These are phyloP conservation scores for Fusarium cyanostomum DNA, from an alignment of 2,329 filamentous ascomycete genomes.

Conservation along the genomic window DNA sequence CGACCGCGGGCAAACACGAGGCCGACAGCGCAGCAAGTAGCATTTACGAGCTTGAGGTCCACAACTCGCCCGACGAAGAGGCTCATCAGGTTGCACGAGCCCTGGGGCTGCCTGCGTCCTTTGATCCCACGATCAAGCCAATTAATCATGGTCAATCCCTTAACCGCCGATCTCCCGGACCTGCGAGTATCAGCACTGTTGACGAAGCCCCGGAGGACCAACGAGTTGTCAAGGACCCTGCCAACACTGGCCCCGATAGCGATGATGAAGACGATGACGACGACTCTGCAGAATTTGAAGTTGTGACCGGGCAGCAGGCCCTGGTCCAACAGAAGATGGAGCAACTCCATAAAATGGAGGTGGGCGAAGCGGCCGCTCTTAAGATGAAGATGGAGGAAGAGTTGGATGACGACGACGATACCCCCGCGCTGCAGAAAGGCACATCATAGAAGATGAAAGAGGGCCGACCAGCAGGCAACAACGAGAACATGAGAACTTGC, in stretches of 20 bases:
- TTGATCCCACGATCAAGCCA: slow-evolving; percentile 71
- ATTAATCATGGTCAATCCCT: slow-evolving; percentile 48
- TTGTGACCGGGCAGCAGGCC: slow-evolving; percentile 54
- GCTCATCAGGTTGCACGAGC: slow-evolving; percentile 72
- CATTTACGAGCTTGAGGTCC: slow-evolving; percentile 64
- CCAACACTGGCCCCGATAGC: slow-evolving; percentile 48
- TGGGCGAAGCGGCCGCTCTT: slow-evolving; percentile 65
- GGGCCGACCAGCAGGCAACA: background rate
- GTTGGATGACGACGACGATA: slow-evolving; percentile 52
- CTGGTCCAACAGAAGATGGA: slow-evolving; percentile 58
- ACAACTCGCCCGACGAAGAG: slow-evolving; percentile 68
- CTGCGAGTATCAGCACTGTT: slow-evolving; percentile 15
- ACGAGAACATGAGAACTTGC: background rate
- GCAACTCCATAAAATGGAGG: slow-evolving; percentile 68
- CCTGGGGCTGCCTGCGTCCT: slow-evolving; percentile 68
- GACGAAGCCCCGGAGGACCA: slow-evolving; percentile 33
- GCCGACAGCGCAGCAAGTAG: slow-evolving; percentile 64
- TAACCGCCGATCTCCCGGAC: slow-evolving; percentile 23
- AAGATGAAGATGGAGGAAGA: slow-evolving; percentile 52
- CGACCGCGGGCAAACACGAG: slow-evolving; percentile 66
- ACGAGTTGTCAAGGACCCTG: slow-evolving; percentile 38
- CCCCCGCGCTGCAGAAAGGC: slow-evolving; percentile 37
- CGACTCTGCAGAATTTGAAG: slow-evolving; percentile 57
- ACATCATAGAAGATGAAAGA: slow-evolving; percentile 47
- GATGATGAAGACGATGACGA: slow-evolving; percentile 49